A percentile compares a stretch with the other conserved stretches of the same genome.
These are phyloP conservation scores for Colletotrichum sojae DNA, from an alignment of 2,329 filamentous ascomycete species.

Conservation along the genomic window DNA sequence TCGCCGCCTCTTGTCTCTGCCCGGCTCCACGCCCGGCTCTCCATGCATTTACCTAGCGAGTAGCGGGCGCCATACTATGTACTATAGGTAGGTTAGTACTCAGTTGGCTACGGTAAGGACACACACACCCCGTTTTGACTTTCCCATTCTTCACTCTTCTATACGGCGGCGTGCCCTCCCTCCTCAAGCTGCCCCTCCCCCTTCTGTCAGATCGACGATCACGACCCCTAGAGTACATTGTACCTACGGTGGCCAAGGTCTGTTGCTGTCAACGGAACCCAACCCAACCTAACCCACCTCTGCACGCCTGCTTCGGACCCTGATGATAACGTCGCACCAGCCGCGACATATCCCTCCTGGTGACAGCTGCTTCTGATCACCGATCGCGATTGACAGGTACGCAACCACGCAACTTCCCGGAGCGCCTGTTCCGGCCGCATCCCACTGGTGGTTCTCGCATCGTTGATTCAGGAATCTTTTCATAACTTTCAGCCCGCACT, in stretches of 20 bases:
- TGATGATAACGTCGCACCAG: constrained; percentile 29
- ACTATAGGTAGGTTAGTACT: not conserved
- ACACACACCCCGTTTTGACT: constrained; percentile 20
- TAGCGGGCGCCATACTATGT: not conserved
- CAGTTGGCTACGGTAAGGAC: not conserved
- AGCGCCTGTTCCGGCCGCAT: constrained; percentile 26
- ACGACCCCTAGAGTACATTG: constrained; percentile 23
- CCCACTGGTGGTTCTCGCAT: not conserved
- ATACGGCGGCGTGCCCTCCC: not conserved
- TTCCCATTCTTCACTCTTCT: constrained; percentile 24
- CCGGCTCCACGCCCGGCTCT: no score
- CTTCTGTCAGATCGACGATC: constrained; percentile 35
- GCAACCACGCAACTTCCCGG: constrained; percentile 12
- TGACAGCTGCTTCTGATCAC: constrained; percentile 28
- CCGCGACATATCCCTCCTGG: constrained; percentile 20
- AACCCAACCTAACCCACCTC: constrained; percentile 13
- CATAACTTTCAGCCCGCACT: no score
- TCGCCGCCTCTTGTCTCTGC: no score
- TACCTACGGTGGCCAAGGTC: constrained; percentile 4
- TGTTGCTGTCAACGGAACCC: constrained; percentile 16
- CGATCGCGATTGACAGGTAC: constrained; percentile 34
- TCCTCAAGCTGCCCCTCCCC: not conserved
- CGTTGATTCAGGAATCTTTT: not conserved
- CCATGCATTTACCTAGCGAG: no score
- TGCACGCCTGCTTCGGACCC: constrained; percentile 15